Base-by-base conservation (phyloP, 306 rosid genomes). In the Macrotyloma uniflorum region DNA sequence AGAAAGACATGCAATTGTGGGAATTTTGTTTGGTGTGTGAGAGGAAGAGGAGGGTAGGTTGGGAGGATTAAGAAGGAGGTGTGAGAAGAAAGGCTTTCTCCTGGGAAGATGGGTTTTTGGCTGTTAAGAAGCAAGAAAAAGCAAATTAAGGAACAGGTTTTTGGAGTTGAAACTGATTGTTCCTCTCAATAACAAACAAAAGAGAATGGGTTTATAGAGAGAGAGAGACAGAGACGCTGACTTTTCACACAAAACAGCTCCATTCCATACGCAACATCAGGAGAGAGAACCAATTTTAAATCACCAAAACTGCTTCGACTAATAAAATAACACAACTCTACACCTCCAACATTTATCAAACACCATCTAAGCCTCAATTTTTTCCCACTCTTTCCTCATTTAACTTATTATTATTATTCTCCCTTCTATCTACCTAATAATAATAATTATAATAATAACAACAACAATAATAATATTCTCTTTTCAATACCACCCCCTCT, bases 241-340 rank as follows among this genome's bases (percentile, higher is more conserved):
- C 98, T 90, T 94, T 88, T 80, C 85, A 88, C 83, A 86, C 88
- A 83, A 74, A 84, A 81, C 79, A 87, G 83, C 88, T 86, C 85
- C 85, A 67, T 89, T 86, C 69, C 80, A 89, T 79, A 86, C 82
- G 96, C 93, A 84, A 84, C 88, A 75, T 74, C 67, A 70, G n/a
- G 59, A 47, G 50, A 72, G 77, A 76, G 28, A 64, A 24, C 2
- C 15, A 45, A n/a, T 80, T 54, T 75, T 80, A 32, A 53, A 80
- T 68, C 22, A 4, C 40, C 14, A 10, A 54, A 70, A 59, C 43
- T 50, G 20, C 19, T 10, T 59, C 15, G 24, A 69, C 73, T 79
- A 45, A 62, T 66, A 19, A 67, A 77, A 70, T 51, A 83, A 35
- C 49, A 55, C 70, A 62, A 61, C 42, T 61, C 53, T 47, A 16